phyloP scores from a whole-genome alignment of 2,329 filamentous ascomycete species.

The Fusarium armeniacum region DNA sequence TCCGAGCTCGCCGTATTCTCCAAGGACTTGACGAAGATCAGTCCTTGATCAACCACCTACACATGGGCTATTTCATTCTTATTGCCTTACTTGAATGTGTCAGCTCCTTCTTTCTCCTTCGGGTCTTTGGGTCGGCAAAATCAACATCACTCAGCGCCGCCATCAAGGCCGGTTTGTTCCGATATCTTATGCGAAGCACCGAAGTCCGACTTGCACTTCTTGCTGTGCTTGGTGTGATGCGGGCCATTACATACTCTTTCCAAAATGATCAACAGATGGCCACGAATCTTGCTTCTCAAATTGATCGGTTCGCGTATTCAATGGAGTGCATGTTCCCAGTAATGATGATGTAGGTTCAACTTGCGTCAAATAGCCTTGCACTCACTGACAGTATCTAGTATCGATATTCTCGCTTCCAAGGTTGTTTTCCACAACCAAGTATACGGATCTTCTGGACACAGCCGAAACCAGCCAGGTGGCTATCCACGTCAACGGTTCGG shows the following conservation, averaged over 20 bases:
- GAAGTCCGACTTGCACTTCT: conserved; percentile 58
- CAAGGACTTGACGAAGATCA: conserved; percentile 46
- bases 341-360: conserved; percentile 55
- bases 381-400: conserved; percentile 37
- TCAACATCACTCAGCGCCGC: conserved; percentile 49
- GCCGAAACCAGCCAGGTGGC: conserved; percentile 19
- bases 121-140: conserved; percentile 55
- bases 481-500: conserved; percentile 34
- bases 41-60: conserved; percentile 55
- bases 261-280: conserved; percentile 56
- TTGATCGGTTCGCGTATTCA: conserved; percentile 60
- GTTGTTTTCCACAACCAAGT: conserved; percentile 49
- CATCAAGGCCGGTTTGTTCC: conserved; percentile 55
- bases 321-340: conserved; percentile 60
- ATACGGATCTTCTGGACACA: conserved; percentile 43
- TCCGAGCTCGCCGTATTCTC: conserved; percentile 52
- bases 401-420: conserved; percentile 55
- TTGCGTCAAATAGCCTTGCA: rapidly evolving
- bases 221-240: conserved; percentile 56
- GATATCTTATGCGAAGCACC: conserved; percentile 57
- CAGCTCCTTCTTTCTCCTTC: conserved; percentile 58
- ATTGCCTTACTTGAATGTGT: conserved; percentile 59
- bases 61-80: conserved; percentile 59
- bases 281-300: conserved; percentile 54
- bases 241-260: conserved; percentile 60